These are phyloP conservation scores for Otatea glauca DNA, from an alignment of 176 grass and related monocot species.

Conservation along the genomic window DNA sequence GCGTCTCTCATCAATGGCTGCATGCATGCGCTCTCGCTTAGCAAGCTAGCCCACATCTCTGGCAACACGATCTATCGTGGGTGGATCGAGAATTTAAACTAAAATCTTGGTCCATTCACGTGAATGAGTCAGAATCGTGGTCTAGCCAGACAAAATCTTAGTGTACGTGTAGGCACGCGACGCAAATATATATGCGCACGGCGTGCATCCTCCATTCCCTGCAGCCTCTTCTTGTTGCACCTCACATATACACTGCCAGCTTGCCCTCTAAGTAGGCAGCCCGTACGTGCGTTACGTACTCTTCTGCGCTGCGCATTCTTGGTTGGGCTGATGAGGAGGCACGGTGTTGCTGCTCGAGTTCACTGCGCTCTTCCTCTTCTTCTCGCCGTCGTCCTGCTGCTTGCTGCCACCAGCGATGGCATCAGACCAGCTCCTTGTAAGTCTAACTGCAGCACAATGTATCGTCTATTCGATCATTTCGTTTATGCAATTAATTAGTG, in stretches of 20 bases:
- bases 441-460: background rate
- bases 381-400: slow-evolving; percentile 26
- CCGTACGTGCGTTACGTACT: too few species aligned
- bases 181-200: background rate
- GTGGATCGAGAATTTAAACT: too few species aligned
- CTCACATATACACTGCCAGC: background rate
- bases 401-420: slow-evolving; percentile 38
- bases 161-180: too few species aligned
- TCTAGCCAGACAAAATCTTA: too few species aligned
- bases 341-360: slow-evolving; percentile 3
- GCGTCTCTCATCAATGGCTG: slow-evolving; percentile 50
- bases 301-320: background rate
- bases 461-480: background rate
- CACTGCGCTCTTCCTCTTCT: slow-evolving; percentile 9
- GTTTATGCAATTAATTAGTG: too few species aligned
- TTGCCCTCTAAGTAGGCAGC: too few species aligned
- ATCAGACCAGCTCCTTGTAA: slow-evolving; percentile 58
- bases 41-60: too few species aligned
- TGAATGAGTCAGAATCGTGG: too few species aligned
- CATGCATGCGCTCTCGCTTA: too few species aligned
- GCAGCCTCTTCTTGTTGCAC: background rate
- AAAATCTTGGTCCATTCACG: too few species aligned
- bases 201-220: background rate
- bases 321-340: slow-evolving; percentile 36
- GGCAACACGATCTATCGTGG: too few species aligned